Base-by-base conservation (phyloP, 177 flowering plant species). In the Tripterygium wilfordii region DNA sequence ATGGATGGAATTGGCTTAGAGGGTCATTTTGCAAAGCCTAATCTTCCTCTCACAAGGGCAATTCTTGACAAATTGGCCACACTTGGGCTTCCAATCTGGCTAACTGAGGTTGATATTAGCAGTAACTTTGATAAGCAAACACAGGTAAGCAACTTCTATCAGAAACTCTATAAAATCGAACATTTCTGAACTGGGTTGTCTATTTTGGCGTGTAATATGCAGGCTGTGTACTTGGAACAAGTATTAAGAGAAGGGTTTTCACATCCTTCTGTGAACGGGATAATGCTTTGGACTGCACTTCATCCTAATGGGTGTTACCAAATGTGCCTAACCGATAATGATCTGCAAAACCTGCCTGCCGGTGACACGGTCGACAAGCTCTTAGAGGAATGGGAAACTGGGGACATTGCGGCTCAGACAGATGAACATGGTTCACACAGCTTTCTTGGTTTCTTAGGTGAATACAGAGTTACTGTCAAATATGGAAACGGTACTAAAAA, bases 71-170 rank as follows among this genome's bases (percentile, higher is more conserved):
- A 77, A 45, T 33, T 94, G 38, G 95, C 85, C 0, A 73, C 62
- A 56, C 86, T 87, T 32, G 97, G 97, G 5, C 83, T 87, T 40
- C 99, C 99, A 8, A 74, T 94, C 22, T 94, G 99, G 99, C 83
- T 94, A 60, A 89, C 96, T 1, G 99, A 94, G 55, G 63, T 94
- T 23, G 99, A 94, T 45, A n/a, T n/a, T n/a, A n/a, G n/a, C n/a
- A n/a, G n/a, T n/a, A n/a, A n/a, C n/a, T n/a, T n/a, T n/a, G n/a
- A n/a, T n/a, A n/a, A n/a, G n/a, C n/a, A n/a, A n/a, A n/a, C n/a
- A n/a, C n/a, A n/a, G n/a, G n/a, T n/a, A n/a, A n/a, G n/a, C n/a
- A n/a, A n/a, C n/a, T n/a, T n/a, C n/a, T n/a, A n/a, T n/a, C n/a
- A n/a, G n/a, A n/a, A n/a, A n/a, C n/a, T n/a, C n/a, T n/a, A n/a